Evolutionary conservation across 805 yeast genomes (phyloP).

Genomic region (Saccharomycopsis lassenensis): DNA sequence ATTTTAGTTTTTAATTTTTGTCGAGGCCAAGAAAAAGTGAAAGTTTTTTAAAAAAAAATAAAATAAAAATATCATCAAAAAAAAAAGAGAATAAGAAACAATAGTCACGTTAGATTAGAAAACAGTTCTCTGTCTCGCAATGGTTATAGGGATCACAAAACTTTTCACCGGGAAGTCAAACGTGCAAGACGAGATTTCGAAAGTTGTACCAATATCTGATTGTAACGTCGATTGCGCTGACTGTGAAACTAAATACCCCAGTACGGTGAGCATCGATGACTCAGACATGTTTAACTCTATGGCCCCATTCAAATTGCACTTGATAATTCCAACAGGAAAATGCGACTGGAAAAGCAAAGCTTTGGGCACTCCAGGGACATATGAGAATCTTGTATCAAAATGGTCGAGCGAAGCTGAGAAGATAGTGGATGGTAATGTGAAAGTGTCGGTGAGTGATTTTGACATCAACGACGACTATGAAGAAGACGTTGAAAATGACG

Average conservation of each 20-base stretch:
- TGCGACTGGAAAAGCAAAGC: slow-evolving; percentile 81
- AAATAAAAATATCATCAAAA: no score
- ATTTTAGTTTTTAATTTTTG: no score
- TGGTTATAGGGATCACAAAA: no score
- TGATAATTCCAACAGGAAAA: slow-evolving; percentile 75
- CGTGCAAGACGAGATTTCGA: slow-evolving; percentile 24
- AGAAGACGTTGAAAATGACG: slow-evolving; percentile 37
- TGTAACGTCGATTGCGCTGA: slow-evolving; percentile 44
- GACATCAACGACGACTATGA: slow-evolving; percentile 37
- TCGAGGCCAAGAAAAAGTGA: no score
- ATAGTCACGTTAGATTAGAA: no score
- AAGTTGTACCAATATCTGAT: slow-evolving; percentile 33
- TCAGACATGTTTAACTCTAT: slow-evolving; percentile 60
- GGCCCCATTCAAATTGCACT: slow-evolving; percentile 55
- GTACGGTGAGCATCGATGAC: slow-evolving; percentile 35
- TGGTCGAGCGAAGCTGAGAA: slow-evolving; percentile 27
- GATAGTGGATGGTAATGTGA: slow-evolving; percentile 27
- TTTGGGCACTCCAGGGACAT: slow-evolving; percentile 33
- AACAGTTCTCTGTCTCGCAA: no score
- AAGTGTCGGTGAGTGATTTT: slow-evolving; percentile 45
- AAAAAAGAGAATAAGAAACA: no score
- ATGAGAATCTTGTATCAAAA: slow-evolving; percentile 34
- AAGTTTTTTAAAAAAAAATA: no score
- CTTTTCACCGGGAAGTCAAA: no score
- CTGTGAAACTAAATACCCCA: slow-evolving; percentile 46